Percentiles rank a stretch among this genome's conserved stretches.
phyloP scores from a whole-genome alignment of 148 eudicot species.

The Chenopodium formosanum region DNA sequence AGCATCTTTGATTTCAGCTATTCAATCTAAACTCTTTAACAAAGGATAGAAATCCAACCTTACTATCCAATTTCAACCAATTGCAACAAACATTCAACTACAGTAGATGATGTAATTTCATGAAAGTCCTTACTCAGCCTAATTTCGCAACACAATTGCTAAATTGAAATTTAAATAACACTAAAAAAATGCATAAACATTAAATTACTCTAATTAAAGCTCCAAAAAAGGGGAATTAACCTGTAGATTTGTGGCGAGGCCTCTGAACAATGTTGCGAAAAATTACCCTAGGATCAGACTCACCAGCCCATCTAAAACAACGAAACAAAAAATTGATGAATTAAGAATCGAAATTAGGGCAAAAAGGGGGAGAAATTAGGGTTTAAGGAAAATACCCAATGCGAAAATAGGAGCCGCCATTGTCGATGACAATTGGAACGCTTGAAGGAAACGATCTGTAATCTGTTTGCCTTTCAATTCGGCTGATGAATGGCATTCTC shows the following conservation, averaged over 20 bases:
- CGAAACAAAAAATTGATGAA: neutral
- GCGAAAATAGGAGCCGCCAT: slow-evolving; percentile 92
- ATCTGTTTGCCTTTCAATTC: slow-evolving; percentile 69
- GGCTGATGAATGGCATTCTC: slow-evolving; percentile 79
- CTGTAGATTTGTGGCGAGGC: slow-evolving; percentile 92
- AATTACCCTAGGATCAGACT: slow-evolving; percentile 78
- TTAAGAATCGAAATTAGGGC: neutral
- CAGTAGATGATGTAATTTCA: neutral
- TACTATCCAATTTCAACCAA: neutral
- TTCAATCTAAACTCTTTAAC: neutral
- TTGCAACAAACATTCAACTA: neutral
- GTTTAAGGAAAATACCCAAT: slow-evolving; percentile 57
- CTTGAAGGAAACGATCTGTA: slow-evolving; percentile 58
- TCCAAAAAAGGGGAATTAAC: slow-evolving; percentile 20
- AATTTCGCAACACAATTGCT: neutral
- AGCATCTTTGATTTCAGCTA: neutral
- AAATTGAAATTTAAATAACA: neutral
- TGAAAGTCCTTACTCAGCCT: neutral
- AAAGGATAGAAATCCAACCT: neutral
- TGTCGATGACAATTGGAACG: slow-evolving; percentile 88
- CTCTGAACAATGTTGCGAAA: slow-evolving; percentile 95
- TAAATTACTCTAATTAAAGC: neutral
- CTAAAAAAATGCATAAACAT: neutral
- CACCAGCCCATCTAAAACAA: slow-evolving; percentile 89
- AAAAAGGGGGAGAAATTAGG: slow-evolving; percentile 23